Percentiles rank a stretch among this genome's conserved stretches.
Conservation (phyloP, 495 filamentous ascomycete species). For the Pseudevernia furfuracea region DNA sequence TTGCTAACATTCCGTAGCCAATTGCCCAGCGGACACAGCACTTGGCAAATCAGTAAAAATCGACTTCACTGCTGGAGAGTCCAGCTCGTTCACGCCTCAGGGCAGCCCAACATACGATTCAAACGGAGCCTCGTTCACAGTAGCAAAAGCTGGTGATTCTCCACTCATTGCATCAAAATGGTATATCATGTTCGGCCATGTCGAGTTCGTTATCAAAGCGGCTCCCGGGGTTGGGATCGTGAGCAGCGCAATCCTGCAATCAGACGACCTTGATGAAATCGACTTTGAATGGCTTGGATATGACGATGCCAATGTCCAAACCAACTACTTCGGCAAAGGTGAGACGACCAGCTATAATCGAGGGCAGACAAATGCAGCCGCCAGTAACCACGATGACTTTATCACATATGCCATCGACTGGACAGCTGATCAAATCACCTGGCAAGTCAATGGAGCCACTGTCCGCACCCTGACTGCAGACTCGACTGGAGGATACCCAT, state of each 20-base stretch:
- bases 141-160: conserved; percentile 71
- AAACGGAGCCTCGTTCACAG: conserved; percentile 77
- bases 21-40: conserved; percentile 72
- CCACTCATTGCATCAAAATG: conserved; percentile 70
- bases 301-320: conserved; percentile 54
- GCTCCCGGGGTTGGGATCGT: conserved; percentile 57
- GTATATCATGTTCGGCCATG: conserved; percentile 67
- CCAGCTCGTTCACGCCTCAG: conserved; percentile 58
- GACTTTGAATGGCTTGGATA: conserved; percentile 82
- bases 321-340: conserved; percentile 86
- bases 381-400: conserved; percentile 47
- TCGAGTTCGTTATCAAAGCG: conserved; percentile 52
- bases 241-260: conserved; percentile 74
- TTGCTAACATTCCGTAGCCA: conserved; percentile 29
- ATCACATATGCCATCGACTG: conserved; percentile 83
- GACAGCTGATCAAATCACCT: conserved; percentile 64
- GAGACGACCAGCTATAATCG: conserved; percentile 58
- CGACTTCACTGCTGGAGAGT: conserved; percentile 69
- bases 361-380: conserved; percentile 48
- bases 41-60: conserved; percentile 69
- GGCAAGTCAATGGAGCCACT: conserved; percentile 60
- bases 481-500: conserved; percentile 58
- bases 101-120: conserved; percentile 62
- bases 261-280: conserved; percentile 81
- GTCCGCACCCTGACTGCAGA: conserved; percentile 61